A percentile compares a stretch with the other conserved stretches of the same genome.
Evolutionary conservation across 306 rosid species (phyloP).

Genomic region (Sesbania bispinosa): DNA sequence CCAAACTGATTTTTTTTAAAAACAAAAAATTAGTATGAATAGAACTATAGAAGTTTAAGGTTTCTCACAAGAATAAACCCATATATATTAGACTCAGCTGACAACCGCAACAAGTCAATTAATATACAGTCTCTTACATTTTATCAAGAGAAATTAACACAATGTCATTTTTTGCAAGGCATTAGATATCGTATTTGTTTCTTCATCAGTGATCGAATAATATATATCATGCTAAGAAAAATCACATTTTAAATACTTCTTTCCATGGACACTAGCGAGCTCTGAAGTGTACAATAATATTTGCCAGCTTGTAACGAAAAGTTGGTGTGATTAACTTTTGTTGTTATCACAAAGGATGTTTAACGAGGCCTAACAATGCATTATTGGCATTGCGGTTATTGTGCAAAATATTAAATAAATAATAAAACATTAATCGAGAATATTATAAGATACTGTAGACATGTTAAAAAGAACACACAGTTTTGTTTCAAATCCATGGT

Average conservation of each 20-base stretch:
- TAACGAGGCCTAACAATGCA: neutral
- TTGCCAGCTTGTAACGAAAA: neutral
- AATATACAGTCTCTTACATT: neutral
- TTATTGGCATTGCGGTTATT: neutral
- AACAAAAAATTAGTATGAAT: too few relatives aligned
- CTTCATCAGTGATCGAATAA: too few relatives aligned
- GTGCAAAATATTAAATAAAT: neutral
- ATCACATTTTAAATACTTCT: neutral
- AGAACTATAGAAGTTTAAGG: too few relatives aligned
- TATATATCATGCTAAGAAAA: neutral
- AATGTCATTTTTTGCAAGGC: neutral
- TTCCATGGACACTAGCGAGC: neutral
- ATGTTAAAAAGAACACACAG: neutral
- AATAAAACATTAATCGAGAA: too few relatives aligned
- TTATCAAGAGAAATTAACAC: neutral
- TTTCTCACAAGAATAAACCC: too few relatives aligned
- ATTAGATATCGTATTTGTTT: neutral
- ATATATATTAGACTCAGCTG: too few relatives aligned
- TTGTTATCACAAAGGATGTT: neutral
- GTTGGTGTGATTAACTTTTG: neutral
- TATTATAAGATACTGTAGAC: neutral
- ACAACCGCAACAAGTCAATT: neutral
- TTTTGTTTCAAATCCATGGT: neutral
- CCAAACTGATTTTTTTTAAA: too few relatives aligned
- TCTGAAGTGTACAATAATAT: neutral